Percentiles rank a stretch among this genome's conserved stretches.
phyloP scores from a whole-genome alignment of 257 asterid species.

The Gentiana macrophylla region DNA sequence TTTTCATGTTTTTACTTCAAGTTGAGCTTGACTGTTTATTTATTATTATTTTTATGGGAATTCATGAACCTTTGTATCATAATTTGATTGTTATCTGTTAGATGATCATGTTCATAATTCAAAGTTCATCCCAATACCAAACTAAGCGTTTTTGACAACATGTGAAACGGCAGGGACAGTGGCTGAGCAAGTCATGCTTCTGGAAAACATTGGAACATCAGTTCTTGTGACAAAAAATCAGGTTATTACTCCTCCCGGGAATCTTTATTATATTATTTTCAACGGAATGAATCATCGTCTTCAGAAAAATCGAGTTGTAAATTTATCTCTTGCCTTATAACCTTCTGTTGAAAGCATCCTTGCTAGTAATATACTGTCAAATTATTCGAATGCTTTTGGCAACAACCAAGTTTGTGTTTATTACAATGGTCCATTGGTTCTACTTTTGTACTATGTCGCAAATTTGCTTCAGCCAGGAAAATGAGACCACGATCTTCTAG shows the following conservation, averaged over 20 bases:
- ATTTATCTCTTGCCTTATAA: background rate
- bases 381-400: too few species aligned
- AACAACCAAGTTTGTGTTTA: too few species aligned
- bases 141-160: background rate
- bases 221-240: conserved; percentile 76
- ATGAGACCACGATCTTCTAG: background rate
- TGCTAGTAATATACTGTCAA: background rate
- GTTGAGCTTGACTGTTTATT: too few species aligned
- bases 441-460: too few species aligned
- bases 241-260: conserved; percentile 20
- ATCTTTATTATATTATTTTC: background rate
- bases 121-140: background rate
- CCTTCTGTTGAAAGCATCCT: too few species aligned
- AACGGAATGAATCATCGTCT: too few species aligned
- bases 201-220: conserved; percentile 95
- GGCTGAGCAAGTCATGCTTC: conserved; percentile 90
- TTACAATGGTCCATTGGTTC: too few species aligned
- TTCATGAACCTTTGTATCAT: background rate
- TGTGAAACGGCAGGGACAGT: conserved; percentile 49
- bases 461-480: background rate
- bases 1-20: too few species aligned
- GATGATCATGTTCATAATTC: background rate
- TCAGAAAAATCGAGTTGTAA: too few species aligned
- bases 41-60: background rate
- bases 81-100: background rate